Evolutionary conservation across 148 eudicot species (phyloP).

Genomic region (Fagopyrum tataricum): DNA sequence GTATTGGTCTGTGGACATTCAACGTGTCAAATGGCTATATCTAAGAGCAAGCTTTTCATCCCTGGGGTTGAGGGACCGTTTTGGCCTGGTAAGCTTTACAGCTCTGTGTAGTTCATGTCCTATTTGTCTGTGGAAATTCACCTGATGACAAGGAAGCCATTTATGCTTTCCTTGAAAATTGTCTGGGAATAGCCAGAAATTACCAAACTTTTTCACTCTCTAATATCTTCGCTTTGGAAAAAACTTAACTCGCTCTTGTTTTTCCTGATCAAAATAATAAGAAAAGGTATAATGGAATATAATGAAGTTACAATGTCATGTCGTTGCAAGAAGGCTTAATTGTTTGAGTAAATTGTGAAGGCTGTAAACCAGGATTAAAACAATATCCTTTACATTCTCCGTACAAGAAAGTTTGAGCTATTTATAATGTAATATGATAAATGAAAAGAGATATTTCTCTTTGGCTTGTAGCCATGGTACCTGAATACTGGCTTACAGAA

Average conservation of each 20-base stretch:
- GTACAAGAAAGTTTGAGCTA: background rate
- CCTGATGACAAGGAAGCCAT: too few species aligned
- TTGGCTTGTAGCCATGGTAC: conserved; percentile 70
- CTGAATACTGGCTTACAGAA: conserved; percentile 94
- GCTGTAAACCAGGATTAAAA: background rate
- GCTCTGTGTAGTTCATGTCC: background rate
- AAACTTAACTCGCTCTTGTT: background rate
- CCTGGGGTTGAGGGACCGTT: conserved; percentile 99
- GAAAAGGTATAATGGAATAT: background rate
- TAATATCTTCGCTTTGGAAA: background rate
- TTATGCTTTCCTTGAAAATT: background rate
- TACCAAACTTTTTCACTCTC: background rate
- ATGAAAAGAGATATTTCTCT: background rate
- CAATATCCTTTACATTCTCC: background rate
- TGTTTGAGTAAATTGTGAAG: background rate
- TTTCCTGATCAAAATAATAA: background rate
- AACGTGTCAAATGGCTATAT: conserved; percentile 97
- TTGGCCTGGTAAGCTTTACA: conserved; percentile 74
- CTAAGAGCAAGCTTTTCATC: conserved; percentile 72
- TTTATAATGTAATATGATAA: background rate
- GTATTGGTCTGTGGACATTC: conserved; percentile 99
- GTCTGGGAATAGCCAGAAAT: background rate
- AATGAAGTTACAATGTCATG: background rate
- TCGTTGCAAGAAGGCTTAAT: background rate
- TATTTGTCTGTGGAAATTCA: too few species aligned